These are phyloP conservation scores for Russula olivacea DNA, from an alignment of 768 basidiomycete species.

Conservation along the genomic window DNA sequence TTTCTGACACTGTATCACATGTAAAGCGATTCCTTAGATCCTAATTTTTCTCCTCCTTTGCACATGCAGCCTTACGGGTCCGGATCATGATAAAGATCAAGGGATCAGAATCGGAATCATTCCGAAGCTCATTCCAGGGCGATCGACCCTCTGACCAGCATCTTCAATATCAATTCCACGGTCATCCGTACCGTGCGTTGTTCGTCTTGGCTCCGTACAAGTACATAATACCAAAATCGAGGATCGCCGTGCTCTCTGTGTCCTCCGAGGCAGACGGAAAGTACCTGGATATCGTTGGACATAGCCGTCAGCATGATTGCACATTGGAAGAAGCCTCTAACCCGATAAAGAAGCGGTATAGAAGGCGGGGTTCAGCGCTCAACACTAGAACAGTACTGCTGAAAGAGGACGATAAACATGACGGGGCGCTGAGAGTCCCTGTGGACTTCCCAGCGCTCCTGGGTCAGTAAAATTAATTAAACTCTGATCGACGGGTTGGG, in stretches of 20 bases:
- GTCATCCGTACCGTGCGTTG: neutral
- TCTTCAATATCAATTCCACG: neutral
- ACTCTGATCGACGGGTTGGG: neutral
- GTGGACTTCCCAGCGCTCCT: neutral
- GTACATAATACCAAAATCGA: neutral
- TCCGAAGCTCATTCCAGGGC: neutral
- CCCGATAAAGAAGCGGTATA: neutral
- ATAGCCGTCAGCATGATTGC: neutral
- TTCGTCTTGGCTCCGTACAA: neutral
- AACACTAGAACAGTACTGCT: neutral
- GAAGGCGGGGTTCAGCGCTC: neutral
- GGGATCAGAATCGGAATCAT: neutral
- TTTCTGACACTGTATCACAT: neutral
- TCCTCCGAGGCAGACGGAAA: neutral
- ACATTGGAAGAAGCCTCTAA: neutral
- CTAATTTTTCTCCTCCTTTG: neutral
- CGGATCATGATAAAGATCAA: neutral
- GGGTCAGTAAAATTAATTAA: neutral
- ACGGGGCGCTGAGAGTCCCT: neutral
- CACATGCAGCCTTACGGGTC: neutral
- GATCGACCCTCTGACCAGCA: neutral
- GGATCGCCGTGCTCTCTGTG: neutral
- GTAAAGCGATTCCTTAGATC: neutral
- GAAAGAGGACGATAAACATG: neutral
- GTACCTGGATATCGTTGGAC: neutral